Evolutionary conservation across 371 early-diverging fungal species (phyloP).

Genomic region (Mycotypha africana): DNA sequence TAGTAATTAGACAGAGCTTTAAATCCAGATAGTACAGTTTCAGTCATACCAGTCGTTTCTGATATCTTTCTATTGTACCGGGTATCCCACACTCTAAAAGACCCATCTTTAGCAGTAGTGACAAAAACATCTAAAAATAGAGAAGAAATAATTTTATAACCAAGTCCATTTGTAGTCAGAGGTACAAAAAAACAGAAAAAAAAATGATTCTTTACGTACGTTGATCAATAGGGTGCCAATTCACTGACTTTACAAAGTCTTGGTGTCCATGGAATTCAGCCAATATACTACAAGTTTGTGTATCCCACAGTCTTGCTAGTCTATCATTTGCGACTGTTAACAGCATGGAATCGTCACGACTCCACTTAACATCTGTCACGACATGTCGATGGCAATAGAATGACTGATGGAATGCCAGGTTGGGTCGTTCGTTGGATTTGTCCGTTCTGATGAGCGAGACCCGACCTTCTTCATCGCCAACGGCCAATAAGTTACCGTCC

Average conservation of each 20-base stretch:
- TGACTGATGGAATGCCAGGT: conserved; percentile 13
- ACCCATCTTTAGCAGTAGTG: conserved; percentile 61
- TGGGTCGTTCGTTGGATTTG: conserved; percentile 25
- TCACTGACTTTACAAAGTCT: conserved; percentile 49
- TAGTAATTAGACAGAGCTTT: too few species aligned
- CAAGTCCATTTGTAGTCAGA: too few species aligned
- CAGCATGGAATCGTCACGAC: conserved; percentile 40
- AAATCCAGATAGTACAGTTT: too few species aligned
- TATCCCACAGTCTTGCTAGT: conserved; percentile 57
- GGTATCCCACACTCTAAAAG: conserved; percentile 61
- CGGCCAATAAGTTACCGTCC: conserved; percentile 49
- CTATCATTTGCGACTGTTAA: conserved; percentile 62
- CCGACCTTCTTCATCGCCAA: conserved; percentile 63
- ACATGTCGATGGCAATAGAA: conserved; percentile 44
- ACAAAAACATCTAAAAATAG: conserved; percentile 44
- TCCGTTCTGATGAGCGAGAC: conserved; percentile 49
- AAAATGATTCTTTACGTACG: conserved; percentile 29
- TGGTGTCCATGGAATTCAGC: conserved; percentile 48
- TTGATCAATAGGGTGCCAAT: conserved; percentile 47
- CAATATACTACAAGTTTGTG: conserved; percentile 34
- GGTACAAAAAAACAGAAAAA: too few species aligned
- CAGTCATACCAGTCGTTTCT: too few species aligned
- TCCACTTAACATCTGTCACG: conserved; percentile 59
- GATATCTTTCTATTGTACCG: too few species aligned
- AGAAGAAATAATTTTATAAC: too few species aligned